Base-by-base conservation (phyloP, 805 yeast species). In the Candida multigemmis region DNA sequence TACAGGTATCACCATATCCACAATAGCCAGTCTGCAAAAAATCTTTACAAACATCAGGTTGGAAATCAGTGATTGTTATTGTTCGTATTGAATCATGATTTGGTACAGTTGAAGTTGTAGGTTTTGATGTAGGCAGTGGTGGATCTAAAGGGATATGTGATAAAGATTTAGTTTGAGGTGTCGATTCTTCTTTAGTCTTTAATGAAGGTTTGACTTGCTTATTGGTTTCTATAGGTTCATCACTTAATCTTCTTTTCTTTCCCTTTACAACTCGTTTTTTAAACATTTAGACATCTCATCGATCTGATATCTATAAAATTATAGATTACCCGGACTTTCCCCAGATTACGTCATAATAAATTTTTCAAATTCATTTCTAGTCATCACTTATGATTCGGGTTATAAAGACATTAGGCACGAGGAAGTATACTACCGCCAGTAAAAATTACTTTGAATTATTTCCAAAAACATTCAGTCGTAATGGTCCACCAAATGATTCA, bases 1-100 rank as follows among this genome's bases (percentile, higher is more conserved):
- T 91, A 59, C 99, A 91, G 19, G 91, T 79, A 42, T 91, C 98
- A 6, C 99, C 99, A 48, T 79, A 91, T 5, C 96, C 96, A 64
- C 98, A 91, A 46, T 75, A 87, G 0, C 98, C 99, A 1, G 93
- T 87, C 39, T 79, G 81, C 32, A 74, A 69, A 50, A 70, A 91
- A 50, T 91, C 97, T 45, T 89, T 91, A 48, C 98, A 91, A 2
- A 91, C 77, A 45, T 91, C 96, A 1, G 93, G 87, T 47, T 84
- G 95, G 45, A 77, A 91, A 45, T 91, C 98, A 20, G 80, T 66
- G 2, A 77, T 59, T 0, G 83, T 76, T 0, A 86, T 80, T 8
- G 77, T 66, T 23, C 72, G 64, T 16, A 87, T 65, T n/a, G n/a
- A n/a, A n/a, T n/a, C n/a, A 13, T 22, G 11, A 18, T 14, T 5